phyloP scores from a whole-genome alignment of 768 basidiomycete genomes.

The Wakefieldia striispora region DNA sequence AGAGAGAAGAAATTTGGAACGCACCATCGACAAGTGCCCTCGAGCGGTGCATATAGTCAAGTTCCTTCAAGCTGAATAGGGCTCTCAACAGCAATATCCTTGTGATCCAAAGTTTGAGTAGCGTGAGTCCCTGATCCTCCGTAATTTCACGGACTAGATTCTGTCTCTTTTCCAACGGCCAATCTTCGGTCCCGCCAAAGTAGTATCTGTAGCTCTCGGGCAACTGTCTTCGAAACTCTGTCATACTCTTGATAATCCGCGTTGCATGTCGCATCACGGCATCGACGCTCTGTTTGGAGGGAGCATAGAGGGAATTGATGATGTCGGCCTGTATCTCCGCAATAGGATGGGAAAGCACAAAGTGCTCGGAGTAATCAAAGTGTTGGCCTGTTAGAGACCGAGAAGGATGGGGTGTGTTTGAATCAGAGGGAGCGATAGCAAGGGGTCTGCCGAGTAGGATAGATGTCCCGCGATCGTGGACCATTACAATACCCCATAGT shows the following conservation, averaged over 20 bases:
- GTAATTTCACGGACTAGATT: slow-evolving; percentile 71
- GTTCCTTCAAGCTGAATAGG: slow-evolving; percentile 72
- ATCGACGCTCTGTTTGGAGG: slow-evolving; percentile 67
- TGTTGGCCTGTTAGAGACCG: slow-evolving; percentile 34
- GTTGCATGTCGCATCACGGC: slow-evolving; percentile 73
- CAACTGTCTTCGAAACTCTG: slow-evolving; percentile 63
- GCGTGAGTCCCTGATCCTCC: slow-evolving; percentile 77
- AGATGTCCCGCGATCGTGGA: slow-evolving; percentile 87
- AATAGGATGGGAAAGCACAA: slow-evolving; percentile 69
- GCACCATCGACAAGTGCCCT: slow-evolving; percentile 77
- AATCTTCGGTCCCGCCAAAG: slow-evolving; percentile 76
- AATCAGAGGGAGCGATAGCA: slow-evolving; percentile 78
- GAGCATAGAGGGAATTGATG: slow-evolving; percentile 81
- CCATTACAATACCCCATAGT: slow-evolving; percentile 80
- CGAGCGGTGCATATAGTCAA: slow-evolving; percentile 61
- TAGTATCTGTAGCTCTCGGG: slow-evolving; percentile 73
- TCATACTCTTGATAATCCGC: slow-evolving; percentile 76
- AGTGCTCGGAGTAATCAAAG: slow-evolving; percentile 72
- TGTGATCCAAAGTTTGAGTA: slow-evolving; percentile 80
- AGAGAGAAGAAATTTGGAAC: slow-evolving; percentile 15
- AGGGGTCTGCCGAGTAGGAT: slow-evolving; percentile 84
- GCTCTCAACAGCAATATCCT: slow-evolving; percentile 77
- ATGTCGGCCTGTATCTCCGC: slow-evolving; percentile 88
- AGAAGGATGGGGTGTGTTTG: slow-evolving; percentile 72
- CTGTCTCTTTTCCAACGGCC: slow-evolving; percentile 62